These are phyloP conservation scores for Penicillium sp. DNA, from an alignment of 2,329 filamentous ascomycete genomes.

Conservation along the genomic window DNA sequence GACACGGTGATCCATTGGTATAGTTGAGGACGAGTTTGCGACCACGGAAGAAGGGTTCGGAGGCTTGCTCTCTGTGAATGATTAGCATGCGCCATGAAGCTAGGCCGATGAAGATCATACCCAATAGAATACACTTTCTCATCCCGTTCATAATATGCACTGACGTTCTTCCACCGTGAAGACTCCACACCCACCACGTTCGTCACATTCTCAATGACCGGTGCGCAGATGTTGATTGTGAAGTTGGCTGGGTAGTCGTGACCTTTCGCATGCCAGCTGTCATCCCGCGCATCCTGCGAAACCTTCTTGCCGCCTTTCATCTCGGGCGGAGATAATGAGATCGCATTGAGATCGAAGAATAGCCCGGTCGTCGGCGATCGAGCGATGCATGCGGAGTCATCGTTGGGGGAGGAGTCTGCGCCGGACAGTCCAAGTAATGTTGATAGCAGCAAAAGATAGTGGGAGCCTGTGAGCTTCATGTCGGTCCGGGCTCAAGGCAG, in stretches of 20 bases:
- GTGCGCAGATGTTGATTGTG: conserved; percentile 53
- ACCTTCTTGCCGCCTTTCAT: conserved; percentile 43
- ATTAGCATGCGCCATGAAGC: conserved; percentile 1
- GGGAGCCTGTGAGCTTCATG: conserved; percentile 39
- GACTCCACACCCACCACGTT: conserved; percentile 49
- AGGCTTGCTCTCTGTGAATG: conserved; percentile 43
- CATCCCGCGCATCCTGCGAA: conserved; percentile 39
- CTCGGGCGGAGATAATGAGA: conserved; percentile 54
- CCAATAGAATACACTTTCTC: conserved; percentile 50
- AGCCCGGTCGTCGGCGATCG: conserved; percentile 61
- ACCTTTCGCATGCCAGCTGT: conserved; percentile 52
- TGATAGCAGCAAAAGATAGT: conserved; percentile 36
- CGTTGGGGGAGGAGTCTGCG: conserved; percentile 43
- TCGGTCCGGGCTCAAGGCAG: conserved; percentile 5
- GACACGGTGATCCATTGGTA: conserved; percentile 72
- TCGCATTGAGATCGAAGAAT: conserved; percentile 64
- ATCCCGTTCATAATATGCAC: conserved; percentile 50
- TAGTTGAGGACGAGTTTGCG: conserved; percentile 74
- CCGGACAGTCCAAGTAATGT: conserved; percentile 30
- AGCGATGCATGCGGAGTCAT: conserved; percentile 62
- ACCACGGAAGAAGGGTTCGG: conserved; percentile 50
- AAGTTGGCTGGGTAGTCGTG: conserved; percentile 55
- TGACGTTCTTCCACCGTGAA: conserved; percentile 48
- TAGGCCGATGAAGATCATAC: conserved; percentile 29
- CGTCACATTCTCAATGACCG: conserved; percentile 49